Base-by-base conservation (phyloP, 305 asterid species). In the Fraxinus dipetala region DNA sequence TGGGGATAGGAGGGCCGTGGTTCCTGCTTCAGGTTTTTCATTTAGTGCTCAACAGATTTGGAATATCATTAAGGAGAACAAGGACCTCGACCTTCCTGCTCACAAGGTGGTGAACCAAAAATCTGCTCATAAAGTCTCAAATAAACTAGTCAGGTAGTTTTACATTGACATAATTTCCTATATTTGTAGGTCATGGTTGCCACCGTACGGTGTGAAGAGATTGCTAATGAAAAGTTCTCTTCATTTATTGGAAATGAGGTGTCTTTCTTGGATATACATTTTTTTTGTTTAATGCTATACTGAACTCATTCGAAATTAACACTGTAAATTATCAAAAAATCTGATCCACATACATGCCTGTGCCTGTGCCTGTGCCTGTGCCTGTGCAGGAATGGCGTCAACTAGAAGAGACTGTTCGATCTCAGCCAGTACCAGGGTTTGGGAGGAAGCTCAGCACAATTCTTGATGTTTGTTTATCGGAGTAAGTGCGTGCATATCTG, bases 141-240 rank as follows among this genome's bases (percentile, higher is more conserved):
- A 70, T 74, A 38, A 83, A 78, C 74, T 54, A 48, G 79, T 63
- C 43, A 40, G 67, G 73, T 74, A 77, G 79, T 34, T 30, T 84
- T 26, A 18, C 77, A 73, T 72, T 86, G 40, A 84, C 70, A 79
- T 59, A 40, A 83, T 32, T 61, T 76, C 32, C 51, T 87, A 24
- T 63, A 67, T 83, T 70, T 85, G 56, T 84, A 95, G 98, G 98
- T 95, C 75, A 95, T 95, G 98, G 98, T 95, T 84, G 98, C 98
- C 59, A 93, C 98, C 3, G 98, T 95, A 82, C 94, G 98, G 6
- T 95, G 98, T 86, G 98, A 95, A 86, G 98, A 95, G 90, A 95
- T 95, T 86, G 92, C 97, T 77, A 93, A 92, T 84, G 98, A 95
- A 74, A 92, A 91, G 85, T 92, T 89, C 84, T 89, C 92, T 35